These are phyloP conservation scores for Claviceps cyperi DNA, from an alignment of 2,329 filamentous ascomycete species.

Conservation along the genomic window DNA sequence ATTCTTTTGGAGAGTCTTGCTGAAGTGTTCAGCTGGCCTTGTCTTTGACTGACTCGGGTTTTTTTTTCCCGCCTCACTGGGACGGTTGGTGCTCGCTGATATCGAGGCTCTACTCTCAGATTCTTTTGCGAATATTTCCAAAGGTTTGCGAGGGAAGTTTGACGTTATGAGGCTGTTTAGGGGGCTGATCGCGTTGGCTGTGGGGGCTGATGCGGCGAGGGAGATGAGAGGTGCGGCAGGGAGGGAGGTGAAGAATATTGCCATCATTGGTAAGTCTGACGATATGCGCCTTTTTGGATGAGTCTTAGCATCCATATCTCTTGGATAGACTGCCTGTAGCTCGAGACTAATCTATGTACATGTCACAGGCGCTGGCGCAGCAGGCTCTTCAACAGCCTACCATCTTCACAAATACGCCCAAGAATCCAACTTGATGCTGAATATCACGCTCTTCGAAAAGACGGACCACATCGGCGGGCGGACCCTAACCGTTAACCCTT, in stretches of 20 bases:
- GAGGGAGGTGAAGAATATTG: conserved; percentile 18
- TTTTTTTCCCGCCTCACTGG: too few relatives aligned
- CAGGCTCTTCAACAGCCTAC: conserved; percentile 76
- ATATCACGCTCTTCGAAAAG: conserved; percentile 82
- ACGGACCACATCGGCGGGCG: conserved; percentile 68
- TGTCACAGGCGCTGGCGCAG: conserved; percentile 66
- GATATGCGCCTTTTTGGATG: neutral
- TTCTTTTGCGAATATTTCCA: too few relatives aligned
- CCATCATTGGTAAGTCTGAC: conserved; percentile 21
- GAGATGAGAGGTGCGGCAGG: conserved; percentile 4
- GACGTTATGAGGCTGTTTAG: conserved; percentile 3
- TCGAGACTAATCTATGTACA: neutral
- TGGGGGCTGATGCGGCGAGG: conserved; percentile 8
- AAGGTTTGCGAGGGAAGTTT: neutral
- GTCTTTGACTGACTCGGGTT: too few relatives aligned
- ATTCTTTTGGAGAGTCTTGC: too few relatives aligned
- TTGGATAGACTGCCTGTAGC: too few relatives aligned
- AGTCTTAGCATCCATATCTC: too few relatives aligned
- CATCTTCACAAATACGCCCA: conserved; percentile 60
- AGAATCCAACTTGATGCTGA: conserved; percentile 43
- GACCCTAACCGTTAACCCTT: conserved; percentile 69
- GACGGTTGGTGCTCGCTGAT: too few relatives aligned
- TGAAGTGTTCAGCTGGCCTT: too few relatives aligned
- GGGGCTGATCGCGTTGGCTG: conserved; percentile 5
- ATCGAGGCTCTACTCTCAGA: too few relatives aligned